Evolutionary conservation across 2,329 filamentous ascomycete genomes (phyloP).

Genomic region (Penicillium sp.): DNA sequence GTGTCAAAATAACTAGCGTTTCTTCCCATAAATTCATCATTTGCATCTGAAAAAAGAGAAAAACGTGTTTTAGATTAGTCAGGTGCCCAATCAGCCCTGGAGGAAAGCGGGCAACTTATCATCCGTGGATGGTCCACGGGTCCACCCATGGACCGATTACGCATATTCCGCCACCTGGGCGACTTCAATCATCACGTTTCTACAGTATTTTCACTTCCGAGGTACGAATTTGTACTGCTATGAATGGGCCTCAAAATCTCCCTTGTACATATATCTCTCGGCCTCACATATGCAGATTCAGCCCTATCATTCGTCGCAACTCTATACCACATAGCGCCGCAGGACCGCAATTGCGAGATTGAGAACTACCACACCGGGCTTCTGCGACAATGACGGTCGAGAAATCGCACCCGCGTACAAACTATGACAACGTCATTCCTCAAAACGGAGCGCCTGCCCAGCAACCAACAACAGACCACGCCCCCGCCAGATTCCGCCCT

Average conservation of each 20-base stretch:
- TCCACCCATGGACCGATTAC: background rate
- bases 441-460: background rate
- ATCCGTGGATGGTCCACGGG: background rate
- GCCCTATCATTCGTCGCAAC: conserved; percentile 7
- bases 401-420: background rate
- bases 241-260: background rate
- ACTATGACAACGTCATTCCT: background rate
- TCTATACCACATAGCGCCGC: conserved; percentile 11
- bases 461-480: background rate
- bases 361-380: background rate
- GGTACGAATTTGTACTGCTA: background rate
- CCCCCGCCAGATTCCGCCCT: background rate
- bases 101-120: background rate
- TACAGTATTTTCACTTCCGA: background rate
- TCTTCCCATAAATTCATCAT: conserved; percentile 4
- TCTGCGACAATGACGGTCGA: conserved; percentile 17
- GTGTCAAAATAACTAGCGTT: conserved; percentile 11
- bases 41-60: background rate
- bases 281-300: background rate
- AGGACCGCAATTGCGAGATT: conserved; percentile 2
- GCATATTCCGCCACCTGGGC: background rate
- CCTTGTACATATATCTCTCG: background rate
- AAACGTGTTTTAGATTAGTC: background rate
- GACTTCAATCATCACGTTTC: background rate
- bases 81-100: background rate